A percentile compares a stretch with the other conserved stretches of the same genome.
These are phyloP conservation scores for Martiniozyma abietophila DNA, from an alignment of 805 yeast genomes.

Conservation along the genomic window DNA sequence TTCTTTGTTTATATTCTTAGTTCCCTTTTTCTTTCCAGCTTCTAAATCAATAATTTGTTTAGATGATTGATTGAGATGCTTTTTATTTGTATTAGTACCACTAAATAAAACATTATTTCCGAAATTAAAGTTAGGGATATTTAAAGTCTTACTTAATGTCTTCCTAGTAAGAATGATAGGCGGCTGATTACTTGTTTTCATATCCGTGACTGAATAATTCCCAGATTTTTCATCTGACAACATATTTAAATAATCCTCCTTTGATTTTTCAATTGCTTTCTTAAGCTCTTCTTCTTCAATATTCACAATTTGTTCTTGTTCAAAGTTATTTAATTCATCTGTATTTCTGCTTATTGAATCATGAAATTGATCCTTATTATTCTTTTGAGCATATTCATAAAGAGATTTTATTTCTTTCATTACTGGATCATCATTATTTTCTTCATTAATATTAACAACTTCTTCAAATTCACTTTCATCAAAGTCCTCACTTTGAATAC, in stretches of 20 bases:
- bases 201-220: too few relatives aligned
- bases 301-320: constrained; percentile 12
- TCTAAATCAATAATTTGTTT: too few relatives aligned
- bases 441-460: constrained; percentile 4
- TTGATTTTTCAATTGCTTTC: constrained; percentile 39
- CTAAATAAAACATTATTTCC: constrained; percentile 12
- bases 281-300: constrained; percentile 26
- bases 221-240: constrained; percentile 18
- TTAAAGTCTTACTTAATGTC: constrained; percentile 13
- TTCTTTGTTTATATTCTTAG: not conserved
- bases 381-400: constrained; percentile 24
- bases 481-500: constrained; percentile 63
- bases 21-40: constrained; percentile 5
- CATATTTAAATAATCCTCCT: constrained; percentile 30
- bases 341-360: constrained; percentile 9
- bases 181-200: too few relatives aligned
- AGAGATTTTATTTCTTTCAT: constrained; percentile 25
- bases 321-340: constrained; percentile 16
- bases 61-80: too few relatives aligned
- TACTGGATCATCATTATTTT: constrained; percentile 10
- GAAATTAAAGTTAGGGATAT: constrained; percentile 12
- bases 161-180: constrained; percentile 18
- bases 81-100: too few relatives aligned
- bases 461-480: constrained; percentile 12
- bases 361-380: constrained; percentile 15